Evolutionary conservation across 1,139 yeast species (phyloP), one percentile per base, ranked within the genome.

Genomic region (Eremothecium sinecaudum): DNA sequence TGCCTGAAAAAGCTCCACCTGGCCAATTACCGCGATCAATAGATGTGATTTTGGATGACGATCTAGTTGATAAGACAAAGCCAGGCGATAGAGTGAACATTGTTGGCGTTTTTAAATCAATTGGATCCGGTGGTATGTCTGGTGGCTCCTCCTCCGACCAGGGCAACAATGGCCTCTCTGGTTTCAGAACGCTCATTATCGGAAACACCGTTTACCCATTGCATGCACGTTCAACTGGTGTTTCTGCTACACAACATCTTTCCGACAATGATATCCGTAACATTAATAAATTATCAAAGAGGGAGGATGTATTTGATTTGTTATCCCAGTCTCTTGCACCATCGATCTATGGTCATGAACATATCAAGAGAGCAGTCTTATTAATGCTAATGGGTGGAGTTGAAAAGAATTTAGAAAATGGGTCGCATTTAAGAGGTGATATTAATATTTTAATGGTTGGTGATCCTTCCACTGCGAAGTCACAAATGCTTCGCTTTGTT

Each of bases 1-100:
- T 92, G 90, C 99, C 98, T 1, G 99, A 90, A 62, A 72, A 80
- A 46, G 96, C 98, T 0, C 98, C 98, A 12, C 94, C 97, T 1
- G 98, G 99, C 40, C 98, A 90, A 61, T 67, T 90, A 43, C 98
- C 99, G 26, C 69, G 98, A 47, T 79, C 94, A 2, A 73, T 90
- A 25, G 98, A 90, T 54, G 81, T 90, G 24, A 73, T 90, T 15
- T 65, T 92, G 53, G 96, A 90, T 57, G 97, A 87, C 52, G 98
- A 90, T 56, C 67, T 90, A 45, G 98, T 90, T 2, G 99, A 90
- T 54, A 63, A 65, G 37, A 82, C 86, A 31, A 90, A 90, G 58
- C 97, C 98, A 0, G 99, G 99, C 53, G 99, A 90, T 55, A 75
- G 98, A 56, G 76, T 87, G 23, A 96, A 87, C 61, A 66, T 87